Base-by-base conservation (phyloP, 495 filamentous ascomycete species). In the Podospora pseudoanserina region DNA sequence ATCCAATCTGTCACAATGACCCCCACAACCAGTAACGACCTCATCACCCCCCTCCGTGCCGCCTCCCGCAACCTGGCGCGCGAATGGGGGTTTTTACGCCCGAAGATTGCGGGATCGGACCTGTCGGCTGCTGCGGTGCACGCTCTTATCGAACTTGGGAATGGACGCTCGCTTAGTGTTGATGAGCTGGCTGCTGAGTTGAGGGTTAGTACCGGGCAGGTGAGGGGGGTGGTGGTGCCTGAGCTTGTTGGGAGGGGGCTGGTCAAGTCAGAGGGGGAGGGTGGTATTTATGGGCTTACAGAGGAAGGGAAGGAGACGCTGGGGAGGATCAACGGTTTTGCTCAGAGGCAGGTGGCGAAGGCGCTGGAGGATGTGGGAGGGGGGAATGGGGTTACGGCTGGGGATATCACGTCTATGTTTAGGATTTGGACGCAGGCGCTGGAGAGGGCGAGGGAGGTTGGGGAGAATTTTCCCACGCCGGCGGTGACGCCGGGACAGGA, bases 141-240 rank as follows among this genome's bases (percentile, higher is more conserved):
- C 60, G 71, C 68, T 49, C 64, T 77, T 19, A 67, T 76, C 61
- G 74, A 77, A 58, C 71, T 77, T 18, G 72, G 71, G 27, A 63
- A 73, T 32, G 54, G 61, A 44, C 30, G 60, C 18, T 44, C 59
- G 39, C 65, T 44, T 19, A 39, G 60, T 59, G 62, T 70, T 6
- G 49, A 67, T 0, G 32, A 60, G 27, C 72, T 76, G 27, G 58
- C 65, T 64, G 13, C 62, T 44, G 67, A 68, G 26, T 69, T 75
- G 28, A 66, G 68, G 15, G 63, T 73, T 44, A 62, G 63, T 0
- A 60, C 9, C 4, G 57, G 44, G 53, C 60, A 70, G 28, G 59
- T 75, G 39, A 13, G 13, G 15, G 28, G 55, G 49, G 32, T 44
- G 19, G 67, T 65, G 13, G 27, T 76, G 1, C 63, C 60, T 1